Percentiles rank a stretch among this genome's conserved stretches.
Conservation (phyloP, 805 yeast species). For the Yarrowia sp. region DNA sequence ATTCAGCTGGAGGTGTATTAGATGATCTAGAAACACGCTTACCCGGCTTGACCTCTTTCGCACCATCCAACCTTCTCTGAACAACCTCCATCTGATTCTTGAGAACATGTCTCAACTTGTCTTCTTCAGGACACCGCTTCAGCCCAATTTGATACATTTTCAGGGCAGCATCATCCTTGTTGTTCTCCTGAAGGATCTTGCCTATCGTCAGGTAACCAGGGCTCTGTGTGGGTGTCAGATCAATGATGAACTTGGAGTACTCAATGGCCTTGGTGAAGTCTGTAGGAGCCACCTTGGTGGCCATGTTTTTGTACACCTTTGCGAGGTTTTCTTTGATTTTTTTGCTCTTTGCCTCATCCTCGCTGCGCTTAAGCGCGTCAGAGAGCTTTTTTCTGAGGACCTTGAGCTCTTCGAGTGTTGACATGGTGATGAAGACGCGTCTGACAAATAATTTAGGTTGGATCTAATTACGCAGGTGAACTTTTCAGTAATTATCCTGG, state of each 20-base stretch:
- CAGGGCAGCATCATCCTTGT: constrained; percentile 32
- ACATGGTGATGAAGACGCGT: constrained; percentile 28
- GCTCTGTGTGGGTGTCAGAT: constrained; percentile 9
- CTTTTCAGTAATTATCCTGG: too few relatives aligned
- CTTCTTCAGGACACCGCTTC: constrained; percentile 4
- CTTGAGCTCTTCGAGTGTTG: constrained; percentile 30
- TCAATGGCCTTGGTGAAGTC: constrained; percentile 28
- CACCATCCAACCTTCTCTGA: neutral
- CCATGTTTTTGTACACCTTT: constrained; percentile 23
- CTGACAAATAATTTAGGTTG: neutral
- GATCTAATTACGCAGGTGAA: too few relatives aligned
- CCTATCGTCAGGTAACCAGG: constrained; percentile 30
- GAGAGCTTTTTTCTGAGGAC: constrained; percentile 15
- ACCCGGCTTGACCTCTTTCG: neutral
- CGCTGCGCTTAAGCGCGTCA: constrained; percentile 16
- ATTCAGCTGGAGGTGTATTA: neutral
- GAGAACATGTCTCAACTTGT: constrained; percentile 8
- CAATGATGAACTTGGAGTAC: constrained; percentile 22
- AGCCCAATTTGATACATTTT: constrained; percentile 28
- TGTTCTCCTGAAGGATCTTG: constrained; percentile 25
- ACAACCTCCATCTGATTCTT: constrained; percentile 2
- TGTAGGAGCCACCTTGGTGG: constrained; percentile 7
- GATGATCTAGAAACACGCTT: neutral
- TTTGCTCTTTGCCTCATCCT: neutral
- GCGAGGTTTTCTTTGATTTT: constrained; percentile 27